Percentiles rank a stretch among this genome's conserved stretches.
Conservation (phyloP, 2,329 filamentous ascomycete species). For the Neonectria coccinea region DNA sequence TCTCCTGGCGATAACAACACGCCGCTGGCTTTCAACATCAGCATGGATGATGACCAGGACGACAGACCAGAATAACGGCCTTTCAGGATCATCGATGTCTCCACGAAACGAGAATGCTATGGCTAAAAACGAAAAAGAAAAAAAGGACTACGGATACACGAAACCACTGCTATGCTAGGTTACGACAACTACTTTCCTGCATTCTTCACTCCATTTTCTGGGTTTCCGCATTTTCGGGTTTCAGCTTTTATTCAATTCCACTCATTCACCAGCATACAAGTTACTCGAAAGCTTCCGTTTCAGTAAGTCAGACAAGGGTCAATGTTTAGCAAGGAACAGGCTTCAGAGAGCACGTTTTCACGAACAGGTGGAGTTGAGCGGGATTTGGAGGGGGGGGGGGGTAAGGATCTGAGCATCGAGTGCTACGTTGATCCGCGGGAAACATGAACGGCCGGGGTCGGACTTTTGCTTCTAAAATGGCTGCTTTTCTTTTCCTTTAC, state of each 20-base stretch:
- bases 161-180: background rate
- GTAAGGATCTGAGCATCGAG: background rate
- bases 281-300: background rate
- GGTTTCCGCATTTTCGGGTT: background rate
- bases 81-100: background rate
- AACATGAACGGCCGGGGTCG: constrained; percentile 4
- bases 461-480: constrained; percentile 22
- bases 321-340: constrained; percentile 3
- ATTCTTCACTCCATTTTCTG: constrained; percentile 3
- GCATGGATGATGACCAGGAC: constrained; percentile 22
- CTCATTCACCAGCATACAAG: background rate
- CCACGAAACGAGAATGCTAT: background rate
- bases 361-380: constrained; percentile 6
- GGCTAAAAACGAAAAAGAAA: constrained; percentile 9
- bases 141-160: background rate
- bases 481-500: background rate
- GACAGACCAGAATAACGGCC: background rate
- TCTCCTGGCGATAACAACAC: constrained; percentile 27
- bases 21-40: constrained; percentile 31
- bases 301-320: background rate
- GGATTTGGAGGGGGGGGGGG: background rate
- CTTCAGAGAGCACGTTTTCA: constrained; percentile 7
- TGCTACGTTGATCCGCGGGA: background rate
- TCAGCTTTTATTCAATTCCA: background rate
- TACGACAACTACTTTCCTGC: constrained; percentile 12